phyloP scores from a whole-genome alignment of 106 monocot species.

The Apostasia ramifera region DNA sequence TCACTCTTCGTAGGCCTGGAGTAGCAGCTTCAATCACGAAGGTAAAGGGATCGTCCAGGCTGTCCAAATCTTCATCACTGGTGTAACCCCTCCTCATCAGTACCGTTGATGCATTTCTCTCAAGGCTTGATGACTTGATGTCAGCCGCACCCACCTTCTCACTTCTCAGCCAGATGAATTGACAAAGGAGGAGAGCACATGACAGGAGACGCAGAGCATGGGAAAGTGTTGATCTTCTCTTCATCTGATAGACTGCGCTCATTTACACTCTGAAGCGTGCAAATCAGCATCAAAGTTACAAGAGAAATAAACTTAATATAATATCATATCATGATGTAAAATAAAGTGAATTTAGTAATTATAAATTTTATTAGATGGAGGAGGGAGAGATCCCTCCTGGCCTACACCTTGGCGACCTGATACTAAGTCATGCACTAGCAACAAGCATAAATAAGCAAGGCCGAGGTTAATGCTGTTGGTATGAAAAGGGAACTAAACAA shows the following conservation, averaged over 20 bases:
- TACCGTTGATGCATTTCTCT: conserved; percentile 37
- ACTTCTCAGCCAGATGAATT: conserved; percentile 24
- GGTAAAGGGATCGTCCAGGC: conserved; percentile 45
- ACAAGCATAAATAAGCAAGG: neutral
- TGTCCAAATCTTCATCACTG: conserved; percentile 68
- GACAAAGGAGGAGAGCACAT: conserved; percentile 43
- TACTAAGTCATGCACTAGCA: too few relatives aligned
- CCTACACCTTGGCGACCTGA: too few relatives aligned
- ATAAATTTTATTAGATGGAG: too few relatives aligned
- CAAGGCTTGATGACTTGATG: conserved; percentile 17
- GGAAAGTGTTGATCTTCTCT: conserved; percentile 34
- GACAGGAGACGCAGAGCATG: conserved; percentile 43
- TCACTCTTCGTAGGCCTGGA: conserved; percentile 13
- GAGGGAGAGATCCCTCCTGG: too few relatives aligned
- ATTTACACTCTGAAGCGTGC: conserved; percentile 29
- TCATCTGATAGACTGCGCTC: conserved; percentile 31
- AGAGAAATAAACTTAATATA: neutral
- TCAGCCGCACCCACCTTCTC: conserved; percentile 36
- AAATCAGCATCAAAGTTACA: neutral
- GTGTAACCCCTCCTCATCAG: conserved; percentile 55
- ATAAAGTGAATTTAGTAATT: too few relatives aligned
- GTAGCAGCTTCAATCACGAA: conserved; percentile 30
- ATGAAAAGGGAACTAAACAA: neutral
- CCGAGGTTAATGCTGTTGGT: neutral
- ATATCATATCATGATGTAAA: too few relatives aligned